phyloP scores from a whole-genome alignment of 2,329 filamentous ascomycete genomes.

The Aureobasidium lini region DNA sequence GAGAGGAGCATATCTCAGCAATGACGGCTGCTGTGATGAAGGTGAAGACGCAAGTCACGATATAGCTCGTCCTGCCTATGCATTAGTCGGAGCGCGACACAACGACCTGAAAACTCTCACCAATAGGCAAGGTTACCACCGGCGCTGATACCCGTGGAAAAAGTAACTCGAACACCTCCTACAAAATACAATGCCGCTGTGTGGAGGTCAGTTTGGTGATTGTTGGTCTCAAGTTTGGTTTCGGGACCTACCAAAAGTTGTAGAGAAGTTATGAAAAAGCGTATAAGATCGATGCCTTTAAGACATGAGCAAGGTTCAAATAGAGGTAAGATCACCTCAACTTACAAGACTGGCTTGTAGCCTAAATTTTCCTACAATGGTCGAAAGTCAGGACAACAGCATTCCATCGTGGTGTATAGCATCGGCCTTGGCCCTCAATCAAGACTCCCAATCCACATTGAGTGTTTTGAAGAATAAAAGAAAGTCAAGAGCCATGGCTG shows the following conservation, averaged over 20 bases:
- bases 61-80: slow-evolving; percentile 41
- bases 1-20: slow-evolving; percentile 53
- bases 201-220: slow-evolving; percentile 42
- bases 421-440: too few relatives aligned
- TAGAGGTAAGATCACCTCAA: background rate
- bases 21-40: slow-evolving; percentile 55
- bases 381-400: background rate
- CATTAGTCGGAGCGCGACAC: too few relatives aligned
- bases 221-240: slow-evolving; percentile 29
- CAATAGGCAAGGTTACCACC: slow-evolving; percentile 56
- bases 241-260: background rate
- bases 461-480: background rate
- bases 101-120: slow-evolving; percentile 18
- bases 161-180: slow-evolving; percentile 52
- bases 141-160: slow-evolving; percentile 53
- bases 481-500: too few relatives aligned
- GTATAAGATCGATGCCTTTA: slow-evolving; percentile 11
- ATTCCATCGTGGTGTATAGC: too few relatives aligned
- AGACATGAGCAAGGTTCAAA: background rate
- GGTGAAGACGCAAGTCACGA: slow-evolving; percentile 53
- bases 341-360: slow-evolving; percentile 8
- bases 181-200: slow-evolving; percentile 55
- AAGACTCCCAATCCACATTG: background rate
- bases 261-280: slow-evolving; percentile 4
- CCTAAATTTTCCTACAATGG: background rate